Base-by-base conservation (phyloP, 441 rosid species). In the Eruca vesicaria region DNA sequence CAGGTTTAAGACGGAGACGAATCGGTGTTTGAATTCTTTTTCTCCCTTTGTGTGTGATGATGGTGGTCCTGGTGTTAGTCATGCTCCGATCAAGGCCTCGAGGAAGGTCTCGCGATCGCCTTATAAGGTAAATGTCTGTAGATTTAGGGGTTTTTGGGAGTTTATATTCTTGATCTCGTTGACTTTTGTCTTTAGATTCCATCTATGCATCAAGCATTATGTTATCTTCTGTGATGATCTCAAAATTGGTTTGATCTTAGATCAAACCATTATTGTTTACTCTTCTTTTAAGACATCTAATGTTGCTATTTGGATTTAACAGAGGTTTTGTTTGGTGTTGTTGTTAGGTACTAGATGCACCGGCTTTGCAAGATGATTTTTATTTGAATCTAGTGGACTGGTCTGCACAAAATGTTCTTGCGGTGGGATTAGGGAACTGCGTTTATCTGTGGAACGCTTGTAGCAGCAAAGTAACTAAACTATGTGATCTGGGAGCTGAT, bases 361-460 rank as follows among this genome's bases (percentile, higher is more conserved):
- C 99, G 3, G 93, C 98, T 15, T 81, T 96, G 89, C 94, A 91
- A 84, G 99, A 96, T 84, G 99, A 96, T 85, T 96, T 90, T 80
- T 96, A 96, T 77, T 85, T 93, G 82, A 96, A 96, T 82, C 83
- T 93, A 19, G 97, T 91, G 78, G 99, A 96, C 66, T 96, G 97
- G 99, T 96, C 98, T 5, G 83, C 96, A 0, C 88, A 88, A 71
- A 96, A 96, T 77, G 97, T 96, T 66, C 79, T 93, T 81, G 94
- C 97, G 0, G 98, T 96, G 74, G 99, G 99, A 55, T 63, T 96
- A 83, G 98, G 93, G 43, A 91, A 85, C 78, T 96, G 96, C 48
- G 97, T 96, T n/a, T 96, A 96, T 84, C 71, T 96, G 79, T 96
- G 98, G 99, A 93, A 96, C 86, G 98, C 98, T 81, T 93, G 93